A percentile compares a stretch with the other conserved stretches of the same genome.
phyloP scores from a whole-genome alignment of 805 yeast genomes.

The Ascoidea asiatica region DNA sequence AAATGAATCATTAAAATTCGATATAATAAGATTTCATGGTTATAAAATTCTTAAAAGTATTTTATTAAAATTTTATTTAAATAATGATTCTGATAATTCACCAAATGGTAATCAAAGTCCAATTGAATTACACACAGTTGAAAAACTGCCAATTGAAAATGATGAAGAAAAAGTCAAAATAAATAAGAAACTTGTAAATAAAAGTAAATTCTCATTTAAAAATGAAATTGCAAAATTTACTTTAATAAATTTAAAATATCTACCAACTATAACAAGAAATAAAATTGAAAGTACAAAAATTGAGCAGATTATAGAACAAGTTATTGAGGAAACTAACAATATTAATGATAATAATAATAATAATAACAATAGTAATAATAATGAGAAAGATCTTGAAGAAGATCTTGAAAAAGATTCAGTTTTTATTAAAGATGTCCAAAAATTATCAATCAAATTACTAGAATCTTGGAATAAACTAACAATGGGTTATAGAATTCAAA shows the following conservation, averaged over 20 bases:
- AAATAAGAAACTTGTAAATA: too few relatives aligned
- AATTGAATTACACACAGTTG: not conserved
- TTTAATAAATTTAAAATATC: slow-evolving; percentile 48
- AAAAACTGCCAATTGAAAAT: too few relatives aligned
- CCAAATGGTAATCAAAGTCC: not conserved
- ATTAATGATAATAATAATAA: slow-evolving; percentile 19
- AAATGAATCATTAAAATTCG: slow-evolving; percentile 35
- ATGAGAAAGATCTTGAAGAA: slow-evolving; percentile 1
- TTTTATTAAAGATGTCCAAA: slow-evolving; percentile 17
- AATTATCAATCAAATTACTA: slow-evolving; percentile 31
- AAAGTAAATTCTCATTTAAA: too few relatives aligned
- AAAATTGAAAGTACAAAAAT: slow-evolving; percentile 64
- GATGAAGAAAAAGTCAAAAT: too few relatives aligned
- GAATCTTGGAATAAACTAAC: slow-evolving; percentile 61
- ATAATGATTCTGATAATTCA: slow-evolving; percentile 20
- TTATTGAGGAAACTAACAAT: slow-evolving; percentile 18
- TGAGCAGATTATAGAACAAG: slow-evolving; percentile 41
- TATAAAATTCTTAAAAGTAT: slow-evolving; percentile 62
- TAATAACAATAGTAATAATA: slow-evolving; percentile 20
- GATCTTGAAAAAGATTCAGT: not conserved
- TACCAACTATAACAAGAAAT: slow-evolving; percentile 65
- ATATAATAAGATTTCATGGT: slow-evolving; percentile 73
- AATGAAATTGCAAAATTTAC: slow-evolving; percentile 16
- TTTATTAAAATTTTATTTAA: slow-evolving; percentile 31
- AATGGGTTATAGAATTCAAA: slow-evolving; percentile 79